Evolutionary conservation across 2,329 filamentous ascomycete genomes (phyloP).

Genomic region (Fusarium denticulatum): DNA sequence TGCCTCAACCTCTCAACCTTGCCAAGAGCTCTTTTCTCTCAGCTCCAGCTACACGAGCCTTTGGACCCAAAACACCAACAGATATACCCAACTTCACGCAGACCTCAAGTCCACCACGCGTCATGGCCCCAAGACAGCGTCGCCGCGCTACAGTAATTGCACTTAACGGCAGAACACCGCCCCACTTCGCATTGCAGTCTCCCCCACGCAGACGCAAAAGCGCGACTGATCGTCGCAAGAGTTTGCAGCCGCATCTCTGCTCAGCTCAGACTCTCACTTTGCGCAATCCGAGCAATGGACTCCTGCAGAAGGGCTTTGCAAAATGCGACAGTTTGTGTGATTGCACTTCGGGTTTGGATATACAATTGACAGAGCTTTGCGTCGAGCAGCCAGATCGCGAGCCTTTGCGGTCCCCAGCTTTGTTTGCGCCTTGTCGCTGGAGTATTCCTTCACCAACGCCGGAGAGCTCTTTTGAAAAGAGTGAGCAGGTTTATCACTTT

Average conservation of each 20-base stretch:
- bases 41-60: background rate
- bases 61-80: background rate
- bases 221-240: background rate
- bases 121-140: background rate
- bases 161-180: background rate
- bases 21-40: accelerated
- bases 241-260: background rate
- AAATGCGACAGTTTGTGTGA: accelerated
- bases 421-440: background rate
- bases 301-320: accelerated
- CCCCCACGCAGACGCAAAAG: background rate
- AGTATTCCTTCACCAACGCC: accelerated
- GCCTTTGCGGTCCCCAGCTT: accelerated
- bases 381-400: background rate
- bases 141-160: background rate
- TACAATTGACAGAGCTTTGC: background rate
- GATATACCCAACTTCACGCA: background rate
- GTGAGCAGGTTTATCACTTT: background rate
- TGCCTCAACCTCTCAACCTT: background rate
- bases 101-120: background rate
- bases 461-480: accelerated
- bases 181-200: background rate
- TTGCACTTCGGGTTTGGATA: background rate
- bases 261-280: accelerated
- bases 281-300: background rate